phyloP scores from a whole-genome alignment of 1,284 basidiomycete genomes.

The Coriolopsis trogii region DNA sequence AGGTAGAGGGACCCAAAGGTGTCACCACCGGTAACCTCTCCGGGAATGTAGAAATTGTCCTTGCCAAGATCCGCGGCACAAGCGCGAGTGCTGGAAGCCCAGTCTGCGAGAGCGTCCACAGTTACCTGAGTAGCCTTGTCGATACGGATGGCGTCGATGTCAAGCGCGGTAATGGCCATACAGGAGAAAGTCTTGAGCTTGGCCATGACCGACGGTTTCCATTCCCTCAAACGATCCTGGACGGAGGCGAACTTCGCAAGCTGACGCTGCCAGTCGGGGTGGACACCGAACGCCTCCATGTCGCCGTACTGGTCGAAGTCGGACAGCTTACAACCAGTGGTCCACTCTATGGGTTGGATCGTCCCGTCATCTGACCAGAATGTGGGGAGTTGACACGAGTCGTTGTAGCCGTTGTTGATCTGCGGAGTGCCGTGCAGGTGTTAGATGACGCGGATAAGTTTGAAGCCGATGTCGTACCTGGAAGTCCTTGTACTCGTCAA shows the following conservation, averaged over 20 bases:
- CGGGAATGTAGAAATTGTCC: conserved; percentile 86
- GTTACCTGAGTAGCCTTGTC: conserved; percentile 93
- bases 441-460: too few species aligned
- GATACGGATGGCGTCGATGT: conserved; percentile 91
- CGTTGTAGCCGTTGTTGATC: conserved; percentile 70
- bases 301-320: conserved; percentile 95
- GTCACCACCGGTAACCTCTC: conserved; percentile 94
- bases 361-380: conserved; percentile 81
- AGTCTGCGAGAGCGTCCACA: conserved; percentile 75
- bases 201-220: conserved; percentile 76
- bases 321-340: conserved; percentile 73
- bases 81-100: conserved; percentile 72
- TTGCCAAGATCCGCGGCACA: conserved; percentile 78
- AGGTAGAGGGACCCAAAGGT: conserved; percentile 86
- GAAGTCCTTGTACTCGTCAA: conserved; percentile 85
- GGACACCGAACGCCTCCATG: conserved; percentile 95
- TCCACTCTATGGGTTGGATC: conserved; percentile 52
- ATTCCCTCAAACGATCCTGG: conserved; percentile 91
- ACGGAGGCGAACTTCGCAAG: conserved; percentile 93
- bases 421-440: conserved; percentile 30
- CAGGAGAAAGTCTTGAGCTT: conserved; percentile 82
- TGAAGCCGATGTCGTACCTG: conserved; percentile 42
- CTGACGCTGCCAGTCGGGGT: conserved; percentile 92
- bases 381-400: conserved; percentile 72
- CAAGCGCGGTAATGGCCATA: conserved; percentile 83